phyloP scores from a whole-genome alignment of 495 filamentous ascomycete species.

The Aspergillus nidulans region DNA sequence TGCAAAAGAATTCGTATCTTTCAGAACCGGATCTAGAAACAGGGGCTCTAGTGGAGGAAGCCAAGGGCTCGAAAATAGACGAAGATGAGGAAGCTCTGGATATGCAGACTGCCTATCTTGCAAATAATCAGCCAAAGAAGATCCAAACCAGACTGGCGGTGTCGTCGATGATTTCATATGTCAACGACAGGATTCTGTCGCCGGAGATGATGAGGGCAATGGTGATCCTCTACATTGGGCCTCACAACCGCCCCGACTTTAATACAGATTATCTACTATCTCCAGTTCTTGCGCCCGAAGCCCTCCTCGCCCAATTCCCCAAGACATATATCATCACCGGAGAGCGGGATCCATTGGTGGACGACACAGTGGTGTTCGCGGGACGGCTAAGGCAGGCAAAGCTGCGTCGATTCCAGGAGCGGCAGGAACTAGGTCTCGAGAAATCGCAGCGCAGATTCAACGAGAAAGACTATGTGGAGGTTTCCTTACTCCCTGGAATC shows the following conservation, averaged over 20 bases:
- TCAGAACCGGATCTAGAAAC: slow-evolving; percentile 36
- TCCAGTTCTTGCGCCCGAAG: slow-evolving; percentile 83
- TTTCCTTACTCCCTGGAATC: slow-evolving; percentile 78
- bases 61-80: slow-evolving; percentile 21
- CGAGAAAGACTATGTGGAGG: slow-evolving; percentile 73
- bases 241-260: slow-evolving; percentile 89
- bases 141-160: slow-evolving; percentile 84
- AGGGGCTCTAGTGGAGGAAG: slow-evolving; percentile 24
- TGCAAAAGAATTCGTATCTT: slow-evolving; percentile 18
- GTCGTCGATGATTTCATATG: slow-evolving; percentile 95
- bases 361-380: slow-evolving; percentile 94
- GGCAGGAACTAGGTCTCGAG: slow-evolving; percentile 59
- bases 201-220: slow-evolving; percentile 99
- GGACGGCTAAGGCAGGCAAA: slow-evolving; percentile 82
- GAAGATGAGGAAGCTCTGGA: slow-evolving; percentile 25
- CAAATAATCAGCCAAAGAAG: slow-evolving; percentile 57
- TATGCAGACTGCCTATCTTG: slow-evolving; percentile 29
- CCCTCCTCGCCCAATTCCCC: slow-evolving; percentile 75
- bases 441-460: slow-evolving; percentile 54
- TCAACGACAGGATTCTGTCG: slow-evolving; percentile 89
- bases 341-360: slow-evolving; percentile 90
- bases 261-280: slow-evolving; percentile 83
- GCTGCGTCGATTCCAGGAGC: slow-evolving; percentile 57
- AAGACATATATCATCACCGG: slow-evolving; percentile 92
- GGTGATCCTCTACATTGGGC: slow-evolving; percentile 97